A percentile compares a stretch with the other conserved stretches of the same genome.
These are phyloP conservation scores for Lachnellula suecica DNA, from an alignment of 2,329 filamentous ascomycete genomes.

Conservation along the genomic window DNA sequence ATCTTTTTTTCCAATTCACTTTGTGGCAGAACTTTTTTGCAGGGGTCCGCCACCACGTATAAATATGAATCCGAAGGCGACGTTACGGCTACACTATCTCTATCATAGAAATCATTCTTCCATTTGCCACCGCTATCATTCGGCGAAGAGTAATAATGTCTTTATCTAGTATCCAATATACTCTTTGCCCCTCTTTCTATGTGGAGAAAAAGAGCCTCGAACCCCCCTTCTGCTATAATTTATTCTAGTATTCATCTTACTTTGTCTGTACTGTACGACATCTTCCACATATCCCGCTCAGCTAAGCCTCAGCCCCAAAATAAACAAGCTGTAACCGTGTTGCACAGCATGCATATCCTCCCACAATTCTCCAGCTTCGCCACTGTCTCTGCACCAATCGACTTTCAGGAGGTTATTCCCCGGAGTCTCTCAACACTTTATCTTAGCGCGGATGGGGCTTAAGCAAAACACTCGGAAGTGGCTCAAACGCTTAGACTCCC, in stretches of 20 bases:
- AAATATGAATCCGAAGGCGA: background rate
- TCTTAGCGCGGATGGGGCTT: background rate
- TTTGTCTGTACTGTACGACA: background rate
- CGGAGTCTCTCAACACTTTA: background rate
- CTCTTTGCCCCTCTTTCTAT: background rate
- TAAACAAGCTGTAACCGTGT: background rate
- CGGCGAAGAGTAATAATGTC: background rate
- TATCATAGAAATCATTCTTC: background rate
- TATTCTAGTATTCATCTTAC: background rate
- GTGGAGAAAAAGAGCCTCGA: background rate
- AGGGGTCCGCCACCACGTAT: slow-evolving; percentile 4
- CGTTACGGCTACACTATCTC: background rate
- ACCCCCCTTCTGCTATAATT: background rate
- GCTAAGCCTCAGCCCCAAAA: background rate
- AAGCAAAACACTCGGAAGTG: no score
- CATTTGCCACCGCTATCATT: background rate
- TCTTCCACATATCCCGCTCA: background rate
- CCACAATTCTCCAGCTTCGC: background rate
- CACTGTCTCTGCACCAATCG: background rate
- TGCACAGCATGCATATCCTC: background rate
- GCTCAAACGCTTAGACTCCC: no score
- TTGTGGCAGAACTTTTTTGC: slow-evolving; percentile 9
- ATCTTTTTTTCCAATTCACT: slow-evolving; percentile 6
- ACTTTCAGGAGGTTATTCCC: background rate
- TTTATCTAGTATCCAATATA: background rate